These are phyloP conservation scores for Aspergillus ibericus DNA, from an alignment of 2,329 filamentous ascomycete genomes.

Conservation along the genomic window DNA sequence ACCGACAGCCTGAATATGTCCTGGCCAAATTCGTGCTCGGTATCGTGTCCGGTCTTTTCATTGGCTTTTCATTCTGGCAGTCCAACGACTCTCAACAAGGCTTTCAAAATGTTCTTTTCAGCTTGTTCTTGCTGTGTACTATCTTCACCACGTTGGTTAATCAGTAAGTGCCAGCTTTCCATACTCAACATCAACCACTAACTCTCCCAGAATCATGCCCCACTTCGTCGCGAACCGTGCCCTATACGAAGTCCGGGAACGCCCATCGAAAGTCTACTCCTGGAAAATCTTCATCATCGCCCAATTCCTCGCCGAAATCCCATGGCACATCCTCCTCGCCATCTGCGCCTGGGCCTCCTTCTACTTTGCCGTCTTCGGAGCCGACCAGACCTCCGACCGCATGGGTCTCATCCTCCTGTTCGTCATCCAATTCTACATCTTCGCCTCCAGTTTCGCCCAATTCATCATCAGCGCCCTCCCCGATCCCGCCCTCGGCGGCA, in stretches of 20 bases:
- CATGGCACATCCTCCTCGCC: slow-evolving; percentile 73
- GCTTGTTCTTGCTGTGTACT: slow-evolving; percentile 76
- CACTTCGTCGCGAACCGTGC: slow-evolving; percentile 56
- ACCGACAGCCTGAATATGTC: slow-evolving; percentile 82
- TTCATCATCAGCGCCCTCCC: slow-evolving; percentile 40
- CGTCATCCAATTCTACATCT: slow-evolving; percentile 9
- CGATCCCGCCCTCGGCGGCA: slow-evolving; percentile 3
- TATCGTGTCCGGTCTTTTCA: slow-evolving; percentile 58
- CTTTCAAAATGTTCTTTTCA: slow-evolving; percentile 83
- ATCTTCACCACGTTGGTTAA: slow-evolving; percentile 62
- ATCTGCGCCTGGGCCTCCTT: slow-evolving; percentile 74
- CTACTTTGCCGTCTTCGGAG: slow-evolving; percentile 72
- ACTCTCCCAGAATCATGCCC: slow-evolving; percentile 48
- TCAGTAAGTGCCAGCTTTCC: slow-evolving; percentile 24
- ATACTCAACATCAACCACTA: background rate
- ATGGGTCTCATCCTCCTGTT: slow-evolving; percentile 6
- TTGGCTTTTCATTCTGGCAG: slow-evolving; percentile 76
- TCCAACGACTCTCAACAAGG: slow-evolving; percentile 72
- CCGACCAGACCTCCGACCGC: slow-evolving; percentile 40
- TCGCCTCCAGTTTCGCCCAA: slow-evolving; percentile 9
- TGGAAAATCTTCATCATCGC: slow-evolving; percentile 69
- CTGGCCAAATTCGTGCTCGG: slow-evolving; percentile 66
- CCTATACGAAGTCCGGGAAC: slow-evolving; percentile 58
- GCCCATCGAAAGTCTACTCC: slow-evolving; percentile 66
- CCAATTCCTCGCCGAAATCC: slow-evolving; percentile 68